Conservation (phyloP, 495 filamentous ascomycete species). For the Penicillium tannophilum region DNA sequence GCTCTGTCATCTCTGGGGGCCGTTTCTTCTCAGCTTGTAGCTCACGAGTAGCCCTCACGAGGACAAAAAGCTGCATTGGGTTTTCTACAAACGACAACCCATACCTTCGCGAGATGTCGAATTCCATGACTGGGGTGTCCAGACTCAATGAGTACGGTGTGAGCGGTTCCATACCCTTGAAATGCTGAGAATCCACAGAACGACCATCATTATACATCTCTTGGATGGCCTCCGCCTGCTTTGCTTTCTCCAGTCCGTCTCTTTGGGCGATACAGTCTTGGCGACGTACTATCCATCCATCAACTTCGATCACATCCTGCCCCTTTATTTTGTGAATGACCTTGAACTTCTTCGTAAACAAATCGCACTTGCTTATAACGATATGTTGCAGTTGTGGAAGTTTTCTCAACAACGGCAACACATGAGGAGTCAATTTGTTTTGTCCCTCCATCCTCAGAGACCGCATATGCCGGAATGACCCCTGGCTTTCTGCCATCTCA, state of each 20-base stretch:
- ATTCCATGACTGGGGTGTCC: neutral
- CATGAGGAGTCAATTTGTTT: slow-evolving; percentile 20
- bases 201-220: neutral
- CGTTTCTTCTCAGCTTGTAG: neutral
- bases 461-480: slow-evolving; percentile 37
- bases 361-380: slow-evolving; percentile 27
- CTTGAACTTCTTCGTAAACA: neutral
- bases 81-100: neutral
- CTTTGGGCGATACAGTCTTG: neutral
- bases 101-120: neutral
- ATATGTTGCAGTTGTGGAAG: slow-evolving; percentile 37
- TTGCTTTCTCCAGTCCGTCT: neutral
- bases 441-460: slow-evolving; percentile 38
- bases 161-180: neutral
- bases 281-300: neutral
- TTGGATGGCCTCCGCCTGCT: neutral
- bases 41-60: neutral
- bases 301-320: neutral
- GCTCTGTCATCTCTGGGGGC: neutral
- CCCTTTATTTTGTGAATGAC: neutral
- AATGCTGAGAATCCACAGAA: neutral
- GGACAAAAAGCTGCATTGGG: neutral
- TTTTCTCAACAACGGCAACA: slow-evolving; percentile 26
- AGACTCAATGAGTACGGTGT: neutral
- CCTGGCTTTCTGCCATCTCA: slow-evolving; percentile 30